Evolutionary conservation across 768 basidiomycete species (phyloP).

Genomic region (Porphyrellus cyaneotinctus): DNA sequence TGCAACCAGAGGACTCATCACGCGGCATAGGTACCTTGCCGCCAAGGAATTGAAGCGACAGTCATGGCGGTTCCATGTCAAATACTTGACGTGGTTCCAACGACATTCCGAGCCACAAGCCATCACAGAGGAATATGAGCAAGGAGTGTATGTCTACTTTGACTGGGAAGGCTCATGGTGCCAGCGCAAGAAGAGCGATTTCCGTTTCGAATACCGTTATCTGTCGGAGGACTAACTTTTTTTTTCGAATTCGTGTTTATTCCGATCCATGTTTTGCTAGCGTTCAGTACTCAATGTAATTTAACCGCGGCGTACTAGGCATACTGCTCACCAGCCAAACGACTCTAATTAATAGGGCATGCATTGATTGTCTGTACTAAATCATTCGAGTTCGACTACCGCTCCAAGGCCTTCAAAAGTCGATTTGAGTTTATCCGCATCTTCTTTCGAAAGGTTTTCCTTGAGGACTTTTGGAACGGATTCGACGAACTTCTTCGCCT

Average conservation of each 20-base stretch:
- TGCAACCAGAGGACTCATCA: not conserved
- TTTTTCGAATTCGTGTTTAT: not conserved
- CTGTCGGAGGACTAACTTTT: constrained; percentile 67
- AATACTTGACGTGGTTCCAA: constrained; percentile 99
- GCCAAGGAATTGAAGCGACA: constrained; percentile 96
- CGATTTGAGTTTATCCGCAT: constrained; percentile 93
- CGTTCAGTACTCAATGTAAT: constrained; percentile 22
- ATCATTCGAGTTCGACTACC: constrained; percentile 78
- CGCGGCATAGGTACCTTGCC: constrained; percentile 70
- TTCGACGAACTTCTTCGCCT: constrained; percentile 99
- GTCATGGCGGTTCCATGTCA: constrained; percentile 99
- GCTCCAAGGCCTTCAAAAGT: constrained; percentile 89
- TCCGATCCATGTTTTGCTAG: constrained; percentile 7
- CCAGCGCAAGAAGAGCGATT: constrained; percentile 96
- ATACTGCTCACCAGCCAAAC: constrained; percentile 11
- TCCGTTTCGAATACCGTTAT: constrained; percentile 95
- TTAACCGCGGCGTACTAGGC: constrained; percentile 21
- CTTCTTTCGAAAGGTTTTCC: constrained; percentile 93
- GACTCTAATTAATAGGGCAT: constrained; percentile 18
- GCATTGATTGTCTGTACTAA: constrained; percentile 8
- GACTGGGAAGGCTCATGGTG: constrained; percentile 99
- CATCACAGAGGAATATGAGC: constrained; percentile 99
- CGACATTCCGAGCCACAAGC: constrained; percentile 96
- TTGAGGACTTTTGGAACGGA: constrained; percentile 89
- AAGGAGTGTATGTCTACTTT: constrained; percentile 98